Percentiles rank a stretch among this genome's conserved stretches.
These are phyloP conservation scores for Fraxinus pennsylvanica DNA, from an alignment of 257 asterid species.

Conservation along the genomic window DNA sequence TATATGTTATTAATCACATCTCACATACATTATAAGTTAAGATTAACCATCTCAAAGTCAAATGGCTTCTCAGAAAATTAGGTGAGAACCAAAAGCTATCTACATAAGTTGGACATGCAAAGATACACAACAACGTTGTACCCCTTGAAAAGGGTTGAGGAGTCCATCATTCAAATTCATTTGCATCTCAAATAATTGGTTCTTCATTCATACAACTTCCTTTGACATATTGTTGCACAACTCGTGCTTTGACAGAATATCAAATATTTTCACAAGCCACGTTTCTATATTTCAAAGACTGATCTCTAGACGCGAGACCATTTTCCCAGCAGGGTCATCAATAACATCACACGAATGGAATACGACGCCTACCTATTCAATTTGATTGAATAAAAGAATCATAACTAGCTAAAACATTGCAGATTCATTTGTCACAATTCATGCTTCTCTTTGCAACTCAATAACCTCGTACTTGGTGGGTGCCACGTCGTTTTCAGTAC, in stretches of 20 bases:
- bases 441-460: neutral
- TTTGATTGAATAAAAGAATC: slow-evolving; percentile 33
- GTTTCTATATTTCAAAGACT: neutral
- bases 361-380: neutral
- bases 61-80: no score
- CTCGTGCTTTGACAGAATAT: neutral
- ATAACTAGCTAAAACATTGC: slow-evolving; percentile 26
- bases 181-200: neutral
- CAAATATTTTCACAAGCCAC: neutral
- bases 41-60: no score
- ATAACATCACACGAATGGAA: neutral
- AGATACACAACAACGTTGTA: neutral
- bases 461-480: neutral
- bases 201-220: neutral
- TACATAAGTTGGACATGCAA: no score
- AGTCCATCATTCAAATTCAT: neutral
- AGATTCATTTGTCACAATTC: neutral
- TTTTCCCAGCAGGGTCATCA: neutral
- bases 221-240: neutral
- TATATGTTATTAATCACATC: no score
- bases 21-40: no score
- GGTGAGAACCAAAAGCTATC: no score
- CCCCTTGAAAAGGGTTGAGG: neutral
- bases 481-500: no score
- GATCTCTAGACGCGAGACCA: neutral